Conservation (phyloP, 345 rosid genomes). For the Odontarrhena argentea region DNA sequence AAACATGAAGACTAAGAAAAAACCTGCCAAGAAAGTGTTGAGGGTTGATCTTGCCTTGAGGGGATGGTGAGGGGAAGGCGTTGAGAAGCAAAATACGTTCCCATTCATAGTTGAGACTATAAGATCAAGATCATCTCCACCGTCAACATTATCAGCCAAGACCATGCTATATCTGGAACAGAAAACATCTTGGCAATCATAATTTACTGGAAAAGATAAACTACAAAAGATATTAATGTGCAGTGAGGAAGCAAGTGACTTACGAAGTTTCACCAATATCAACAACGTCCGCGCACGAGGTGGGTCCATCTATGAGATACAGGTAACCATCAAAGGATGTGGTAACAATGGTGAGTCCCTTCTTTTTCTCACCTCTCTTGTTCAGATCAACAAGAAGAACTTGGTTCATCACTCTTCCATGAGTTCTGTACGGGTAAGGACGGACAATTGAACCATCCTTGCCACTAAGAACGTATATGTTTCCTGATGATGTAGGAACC, state of each 20-base stretch:
- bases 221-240: slow-evolving; percentile 20
- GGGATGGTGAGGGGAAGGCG: slow-evolving; percentile 94
- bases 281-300: slow-evolving; percentile 95
- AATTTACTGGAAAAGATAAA: slow-evolving; percentile 14
- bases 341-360: slow-evolving; percentile 88
- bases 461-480: slow-evolving; percentile 88
- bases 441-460: slow-evolving; percentile 86
- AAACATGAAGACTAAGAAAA: slow-evolving; percentile 15
- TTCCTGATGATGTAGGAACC: slow-evolving; percentile 90
- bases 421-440: slow-evolving; percentile 96
- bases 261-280: slow-evolving; percentile 99
- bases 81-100: slow-evolving; percentile 97
- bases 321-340: slow-evolving; percentile 97
- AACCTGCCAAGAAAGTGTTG: slow-evolving; percentile 18
- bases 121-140: slow-evolving; percentile 99
- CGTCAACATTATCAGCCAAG: slow-evolving; percentile 97
- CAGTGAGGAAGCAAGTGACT: slow-evolving; percentile 39
- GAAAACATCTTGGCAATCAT: slow-evolving; percentile 24
- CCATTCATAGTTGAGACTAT: slow-evolving; percentile 97
- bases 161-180: slow-evolving; percentile 88
- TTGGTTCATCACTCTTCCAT: slow-evolving; percentile 98
- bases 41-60: slow-evolving; percentile 67
- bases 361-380: slow-evolving; percentile 73
- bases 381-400: slow-evolving; percentile 91
- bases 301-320: slow-evolving; percentile 96